These are phyloP conservation scores for Tolypocladium ophioglossoides DNA, from an alignment of 2,329 filamentous ascomycete genomes.

Conservation along the genomic window DNA sequence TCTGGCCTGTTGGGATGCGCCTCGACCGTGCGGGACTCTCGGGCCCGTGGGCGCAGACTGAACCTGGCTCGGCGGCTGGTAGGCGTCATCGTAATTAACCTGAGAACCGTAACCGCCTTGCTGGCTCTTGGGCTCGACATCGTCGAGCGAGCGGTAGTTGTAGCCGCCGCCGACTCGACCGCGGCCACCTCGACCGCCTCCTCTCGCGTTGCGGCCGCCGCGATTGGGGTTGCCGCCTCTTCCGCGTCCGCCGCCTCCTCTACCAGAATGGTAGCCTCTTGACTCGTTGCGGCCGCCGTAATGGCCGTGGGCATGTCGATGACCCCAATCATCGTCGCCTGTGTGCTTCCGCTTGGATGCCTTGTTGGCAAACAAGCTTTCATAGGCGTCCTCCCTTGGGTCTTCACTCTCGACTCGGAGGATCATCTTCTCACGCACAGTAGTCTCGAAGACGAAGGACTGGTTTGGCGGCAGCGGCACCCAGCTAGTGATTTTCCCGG, in stretches of 20 bases:
- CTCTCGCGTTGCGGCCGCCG: slow-evolving; percentile 28
- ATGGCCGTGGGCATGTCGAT: slow-evolving; percentile 20
- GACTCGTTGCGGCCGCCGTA: slow-evolving; percentile 29
- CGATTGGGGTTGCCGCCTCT: slow-evolving; percentile 27
- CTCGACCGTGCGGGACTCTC: not conserved
- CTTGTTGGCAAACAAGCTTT: slow-evolving; percentile 51
- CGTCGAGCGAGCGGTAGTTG: slow-evolving; percentile 58
- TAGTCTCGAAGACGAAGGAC: slow-evolving; percentile 68
- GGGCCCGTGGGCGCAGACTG: slow-evolving; percentile 8
- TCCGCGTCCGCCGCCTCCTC: slow-evolving; percentile 22
- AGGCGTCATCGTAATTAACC: slow-evolving; percentile 38
- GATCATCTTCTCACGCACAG: slow-evolving; percentile 77
- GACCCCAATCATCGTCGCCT: slow-evolving; percentile 31
- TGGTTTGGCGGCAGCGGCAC: slow-evolving; percentile 61
- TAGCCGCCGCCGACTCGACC: slow-evolving; percentile 38
- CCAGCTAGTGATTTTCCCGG: slow-evolving; percentile 75
- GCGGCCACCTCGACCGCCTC: slow-evolving; percentile 31
- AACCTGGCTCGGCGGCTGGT: slow-evolving; percentile 13
- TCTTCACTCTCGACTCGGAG: slow-evolving; percentile 70
- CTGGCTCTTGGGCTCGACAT: slow-evolving; percentile 41
- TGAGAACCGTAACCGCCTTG: slow-evolving; percentile 29
- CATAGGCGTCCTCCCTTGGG: slow-evolving; percentile 49
- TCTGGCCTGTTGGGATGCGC: not conserved
- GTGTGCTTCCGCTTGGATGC: slow-evolving; percentile 48
- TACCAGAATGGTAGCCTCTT: slow-evolving; percentile 30